These are phyloP conservation scores for Phycomyces nitens DNA, from an alignment of 192 early-diverging fungal species.

Conservation along the genomic window DNA sequence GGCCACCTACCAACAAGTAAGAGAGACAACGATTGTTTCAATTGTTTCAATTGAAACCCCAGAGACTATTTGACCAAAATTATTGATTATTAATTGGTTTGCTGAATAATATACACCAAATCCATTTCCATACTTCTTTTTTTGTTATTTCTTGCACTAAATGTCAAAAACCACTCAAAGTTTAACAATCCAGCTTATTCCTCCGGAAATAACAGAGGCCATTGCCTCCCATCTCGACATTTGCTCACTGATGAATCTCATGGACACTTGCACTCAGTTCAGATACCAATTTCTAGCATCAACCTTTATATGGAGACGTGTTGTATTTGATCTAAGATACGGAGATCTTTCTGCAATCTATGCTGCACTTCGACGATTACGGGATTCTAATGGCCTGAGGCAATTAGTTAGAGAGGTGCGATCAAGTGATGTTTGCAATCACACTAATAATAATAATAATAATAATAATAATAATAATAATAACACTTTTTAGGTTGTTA, in stretches of 20 bases:
- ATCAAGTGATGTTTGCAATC: not conserved
- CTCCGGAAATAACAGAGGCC: slow-evolving; percentile 37
- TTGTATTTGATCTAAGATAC: slow-evolving; percentile 38
- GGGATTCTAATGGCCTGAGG: slow-evolving; percentile 37
- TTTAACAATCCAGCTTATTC: slow-evolving; percentile 18
- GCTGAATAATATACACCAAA: too few relatives aligned
- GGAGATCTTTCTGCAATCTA: slow-evolving; percentile 38
- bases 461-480: too few relatives aligned
- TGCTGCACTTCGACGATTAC: slow-evolving; percentile 44
- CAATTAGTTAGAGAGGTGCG: slow-evolving; percentile 39
- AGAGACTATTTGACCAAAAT: too few relatives aligned
- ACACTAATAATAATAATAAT: not conserved
- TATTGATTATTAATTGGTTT: too few relatives aligned
- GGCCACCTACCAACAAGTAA: too few relatives aligned
- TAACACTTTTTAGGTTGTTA: slow-evolving; percentile 41
- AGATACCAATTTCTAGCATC: slow-evolving; percentile 41
- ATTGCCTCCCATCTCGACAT: slow-evolving; percentile 43
- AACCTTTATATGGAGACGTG: slow-evolving; percentile 35
- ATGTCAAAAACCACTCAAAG: too few relatives aligned
- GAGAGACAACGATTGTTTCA: too few relatives aligned
- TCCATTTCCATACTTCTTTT: too few relatives aligned
- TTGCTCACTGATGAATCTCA: slow-evolving; percentile 37
- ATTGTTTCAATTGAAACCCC: too few relatives aligned
- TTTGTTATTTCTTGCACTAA: too few relatives aligned
- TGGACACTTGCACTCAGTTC: slow-evolving; percentile 42